Evolutionary conservation across 805 yeast species (phyloP), one percentile per base, ranked within the genome.

Genomic region (Suhomyces vadensis): DNA sequence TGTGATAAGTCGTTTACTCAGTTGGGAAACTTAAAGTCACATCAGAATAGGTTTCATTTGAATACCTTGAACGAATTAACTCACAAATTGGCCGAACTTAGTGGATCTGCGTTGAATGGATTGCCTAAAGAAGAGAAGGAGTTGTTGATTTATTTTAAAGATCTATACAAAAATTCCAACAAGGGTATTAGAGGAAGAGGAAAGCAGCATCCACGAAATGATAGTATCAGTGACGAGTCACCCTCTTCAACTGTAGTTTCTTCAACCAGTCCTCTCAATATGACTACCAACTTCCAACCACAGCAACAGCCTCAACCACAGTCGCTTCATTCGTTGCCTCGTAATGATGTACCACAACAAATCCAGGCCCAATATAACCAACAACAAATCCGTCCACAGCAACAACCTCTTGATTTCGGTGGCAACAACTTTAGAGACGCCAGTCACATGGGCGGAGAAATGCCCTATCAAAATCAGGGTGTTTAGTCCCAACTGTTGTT

Each of bases 111-210:
- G 14, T 49, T 69, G 10, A 71, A 74, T 33, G 68, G 70, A 46
- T 62, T 79, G 22, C 86, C 91, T 0, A 64, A 67, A 2, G 77
- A 77, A 19, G 96, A 91, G 56, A 71, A 79, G 48, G 85, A 82
- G 31, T 58, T 89, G 53, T 73, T 91, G 55, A 77, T 79, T 24
- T 91, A 92, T 65, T 88, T 91, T 64, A 82, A 90, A 35, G 78
- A 81, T 31, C 73, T 91, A 45, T 91, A 92, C 68, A 88, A 88
- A 63, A 89, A 91, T 61, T 80, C 94, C 36, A 91, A 91, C 59
- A 81, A 88, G 57, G 97, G 97, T 14, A 91, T 91, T 49, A 82
- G 87, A 54, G 97, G 97, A 21, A 78, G 97, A 47, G 97, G 97
- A 4, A 87, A 81, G 49, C 52, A 42, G 41, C 46, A 11, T 29